A percentile compares a stretch with the other conserved stretches of the same genome.
Conservation (phyloP, 495 filamentous ascomycete species). For the Aspergillus saccharolyticus region DNA sequence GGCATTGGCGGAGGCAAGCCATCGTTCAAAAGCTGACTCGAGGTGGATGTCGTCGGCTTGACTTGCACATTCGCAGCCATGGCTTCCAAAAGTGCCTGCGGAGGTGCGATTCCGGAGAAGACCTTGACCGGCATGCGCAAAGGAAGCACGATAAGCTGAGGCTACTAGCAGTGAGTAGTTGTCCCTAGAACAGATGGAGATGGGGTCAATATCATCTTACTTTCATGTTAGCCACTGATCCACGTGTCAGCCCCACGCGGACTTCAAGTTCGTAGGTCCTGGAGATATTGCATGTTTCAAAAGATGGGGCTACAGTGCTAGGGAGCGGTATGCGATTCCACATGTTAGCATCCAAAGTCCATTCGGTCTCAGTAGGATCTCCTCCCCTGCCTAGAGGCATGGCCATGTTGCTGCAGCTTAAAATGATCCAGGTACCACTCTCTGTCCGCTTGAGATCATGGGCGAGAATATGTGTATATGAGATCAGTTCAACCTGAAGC, state of each 20-base stretch:
- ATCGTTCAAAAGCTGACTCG: slow-evolving; percentile 20
- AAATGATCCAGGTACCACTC: slow-evolving; percentile 60
- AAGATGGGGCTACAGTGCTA: slow-evolving; percentile 77
- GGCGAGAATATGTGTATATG: slow-evolving; percentile 71
- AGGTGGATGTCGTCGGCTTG: slow-evolving; percentile 20
- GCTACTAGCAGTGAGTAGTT: slow-evolving; percentile 33
- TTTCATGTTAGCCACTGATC: slow-evolving; percentile 44
- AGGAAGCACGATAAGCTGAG: slow-evolving; percentile 68
- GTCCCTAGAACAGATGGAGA: background rate
- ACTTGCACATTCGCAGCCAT: slow-evolving; percentile 43
- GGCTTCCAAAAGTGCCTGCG: slow-evolving; percentile 65
- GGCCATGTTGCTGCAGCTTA: slow-evolving; percentile 62
- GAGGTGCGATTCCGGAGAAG: slow-evolving; percentile 87
- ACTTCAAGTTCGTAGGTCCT: slow-evolving; percentile 80
- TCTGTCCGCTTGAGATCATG: slow-evolving; percentile 65
- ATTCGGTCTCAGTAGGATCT: slow-evolving; percentile 60
- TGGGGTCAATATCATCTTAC: slow-evolving; percentile 38
- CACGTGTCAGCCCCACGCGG: slow-evolving; percentile 65
- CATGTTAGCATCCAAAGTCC: slow-evolving; percentile 56
- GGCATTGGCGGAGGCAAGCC: slow-evolving; percentile 33
- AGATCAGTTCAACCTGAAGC: slow-evolving; percentile 74
- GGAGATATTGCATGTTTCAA: slow-evolving; percentile 82
- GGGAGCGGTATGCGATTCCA: slow-evolving; percentile 71
- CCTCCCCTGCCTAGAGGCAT: slow-evolving; percentile 53
- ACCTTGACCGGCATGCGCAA: slow-evolving; percentile 74